Evolutionary conservation across 257 asterid species (phyloP).

Genomic region (Eucommia ulmoides): DNA sequence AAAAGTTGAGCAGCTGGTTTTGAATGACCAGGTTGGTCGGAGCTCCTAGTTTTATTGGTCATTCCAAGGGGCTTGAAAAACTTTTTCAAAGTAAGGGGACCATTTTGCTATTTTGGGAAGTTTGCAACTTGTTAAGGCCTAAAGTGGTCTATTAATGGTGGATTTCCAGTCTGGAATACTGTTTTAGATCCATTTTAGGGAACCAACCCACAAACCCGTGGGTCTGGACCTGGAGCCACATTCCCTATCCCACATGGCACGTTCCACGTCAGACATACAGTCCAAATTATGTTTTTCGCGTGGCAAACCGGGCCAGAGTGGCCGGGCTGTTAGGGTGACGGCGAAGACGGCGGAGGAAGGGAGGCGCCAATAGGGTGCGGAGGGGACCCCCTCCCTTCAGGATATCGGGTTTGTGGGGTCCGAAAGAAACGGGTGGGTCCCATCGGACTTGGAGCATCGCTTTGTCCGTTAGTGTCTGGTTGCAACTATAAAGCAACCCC

Average conservation of each 20-base stretch:
- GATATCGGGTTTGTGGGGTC: background rate
- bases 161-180: too few species aligned
- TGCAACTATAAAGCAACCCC: background rate
- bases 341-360: background rate
- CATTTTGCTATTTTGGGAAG: background rate
- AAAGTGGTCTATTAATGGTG: background rate
- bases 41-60: too few species aligned
- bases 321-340: background rate
- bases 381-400: background rate
- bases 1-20: too few species aligned
- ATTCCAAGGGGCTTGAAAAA: background rate
- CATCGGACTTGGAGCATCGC: background rate
- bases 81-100: background rate
- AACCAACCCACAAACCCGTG: background rate
- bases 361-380: background rate
- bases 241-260: background rate
- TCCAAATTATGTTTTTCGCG: too few species aligned
- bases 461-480: background rate
- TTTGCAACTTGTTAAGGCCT: background rate
- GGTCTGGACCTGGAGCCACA: background rate
- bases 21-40: too few species aligned
- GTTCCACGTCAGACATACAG: too few species aligned
- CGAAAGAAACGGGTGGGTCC: background rate
- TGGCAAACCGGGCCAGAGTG: too few species aligned
- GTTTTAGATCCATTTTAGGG: background rate